Conservation (phyloP, 208 protist genomes). For the Trypanosoma lewisi region DNA sequence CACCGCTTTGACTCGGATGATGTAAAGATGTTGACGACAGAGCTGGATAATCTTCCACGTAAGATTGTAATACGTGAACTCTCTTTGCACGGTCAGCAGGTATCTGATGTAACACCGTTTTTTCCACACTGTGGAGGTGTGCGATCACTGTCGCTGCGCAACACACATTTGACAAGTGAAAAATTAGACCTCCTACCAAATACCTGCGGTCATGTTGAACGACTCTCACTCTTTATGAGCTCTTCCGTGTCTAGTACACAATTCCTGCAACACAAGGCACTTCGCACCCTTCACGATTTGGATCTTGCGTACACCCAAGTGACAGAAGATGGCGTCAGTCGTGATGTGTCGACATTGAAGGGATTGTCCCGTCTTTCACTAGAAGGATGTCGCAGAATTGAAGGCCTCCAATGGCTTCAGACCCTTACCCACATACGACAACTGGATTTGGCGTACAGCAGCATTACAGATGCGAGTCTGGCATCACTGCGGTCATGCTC, state of each 20-base stretch:
- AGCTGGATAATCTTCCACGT: slow-evolving; percentile 7
- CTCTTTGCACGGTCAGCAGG: slow-evolving; percentile 13
- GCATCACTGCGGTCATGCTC: slow-evolving; percentile 34
- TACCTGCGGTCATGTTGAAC: slow-evolving; percentile 42
- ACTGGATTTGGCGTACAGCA: slow-evolving; percentile 45
- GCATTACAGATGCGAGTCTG: slow-evolving; percentile 27
- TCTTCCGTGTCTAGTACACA: slow-evolving; percentile 32
- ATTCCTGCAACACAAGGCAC: slow-evolving; percentile 34
- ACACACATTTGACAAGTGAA: slow-evolving; percentile 32
- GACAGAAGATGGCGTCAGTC: slow-evolving; percentile 29
- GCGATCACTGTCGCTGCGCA: slow-evolving; percentile 35
- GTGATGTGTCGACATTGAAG: slow-evolving; percentile 40
- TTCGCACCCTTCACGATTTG: slow-evolving; percentile 39
- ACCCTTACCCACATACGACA: slow-evolving; percentile 29
- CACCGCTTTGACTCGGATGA: slow-evolving; percentile 33
- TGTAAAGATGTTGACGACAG: slow-evolving; percentile 22
- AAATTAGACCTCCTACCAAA: slow-evolving; percentile 35
- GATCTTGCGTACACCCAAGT: slow-evolving; percentile 62
- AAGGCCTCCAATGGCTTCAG: slow-evolving; percentile 34
- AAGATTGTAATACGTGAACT: slow-evolving; percentile 8
- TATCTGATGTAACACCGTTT: slow-evolving; percentile 25
- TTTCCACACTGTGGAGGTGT: slow-evolving; percentile 37
- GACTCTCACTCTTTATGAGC: slow-evolving; percentile 58
- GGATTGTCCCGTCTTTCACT: slow-evolving; percentile 40
- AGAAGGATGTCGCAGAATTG: slow-evolving; percentile 46